Evolutionary conservation across 352 stramenopile species (phyloP), one percentile per base, ranked within the genome.

Genomic region (Phytophthora sp.): DNA sequence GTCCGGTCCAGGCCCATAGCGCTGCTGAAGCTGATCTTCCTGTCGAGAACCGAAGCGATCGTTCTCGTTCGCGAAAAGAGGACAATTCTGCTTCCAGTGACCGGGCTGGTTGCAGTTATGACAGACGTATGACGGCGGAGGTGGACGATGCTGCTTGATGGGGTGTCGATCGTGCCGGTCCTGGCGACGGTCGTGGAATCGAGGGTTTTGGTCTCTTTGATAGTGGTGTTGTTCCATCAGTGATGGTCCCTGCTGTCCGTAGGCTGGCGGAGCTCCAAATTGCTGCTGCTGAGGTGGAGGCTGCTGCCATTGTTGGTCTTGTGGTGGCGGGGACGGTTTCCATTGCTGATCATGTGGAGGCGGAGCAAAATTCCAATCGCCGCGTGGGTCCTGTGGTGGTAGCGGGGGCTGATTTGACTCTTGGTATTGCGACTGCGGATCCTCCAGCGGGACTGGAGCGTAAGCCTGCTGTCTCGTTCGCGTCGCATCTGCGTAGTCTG

Each of bases 41-140:
- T 61, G 51, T 46, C 31, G 47, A 50, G 44, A 57, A 15, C 57
- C 42, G 29, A 31, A 58, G 4, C 49, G 30, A 21, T 69, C 49
- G 12, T 58, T 70, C 12, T 69, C 64, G 33, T 69, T 73, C n/a
- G 13, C 46, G 27, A 68, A 73, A 31, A 87, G 68, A 7, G 82
- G 71, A 49, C 85, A 94, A 15, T 91, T 66, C 21, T 93, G 80
- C 35, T 93, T 93, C 86, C 86, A 95, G 45, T 95, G 86, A 4
- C 86, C 86, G 21, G 83, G 81, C 36, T 84, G 72, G 15, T 78
- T 79, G 64, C 86, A 95, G 31, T 93, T 93, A 58, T 90, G 84
- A 41, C 86, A 95, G 47, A 84, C 74, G 27, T 95, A 95, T 21
- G 78, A 84, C 4, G 73, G 60, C 7, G 84, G 86, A 2, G 84